Base-by-base conservation (phyloP, 495 filamentous ascomycete species). In the Penicillium pancosmium region DNA sequence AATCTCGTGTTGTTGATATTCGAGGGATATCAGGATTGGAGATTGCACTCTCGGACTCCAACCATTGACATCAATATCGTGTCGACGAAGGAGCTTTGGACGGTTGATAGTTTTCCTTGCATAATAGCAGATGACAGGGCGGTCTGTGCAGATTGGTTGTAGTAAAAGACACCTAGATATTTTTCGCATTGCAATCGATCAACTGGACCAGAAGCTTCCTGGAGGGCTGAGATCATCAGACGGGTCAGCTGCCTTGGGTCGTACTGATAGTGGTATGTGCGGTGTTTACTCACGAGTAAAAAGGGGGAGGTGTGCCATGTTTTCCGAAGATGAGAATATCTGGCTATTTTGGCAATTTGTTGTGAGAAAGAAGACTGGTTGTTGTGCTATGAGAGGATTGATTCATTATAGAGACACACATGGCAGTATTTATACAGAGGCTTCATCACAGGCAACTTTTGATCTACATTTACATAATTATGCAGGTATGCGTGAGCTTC, bases 1-100 rank as follows among this genome's bases (percentile, higher is more conserved):
- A 27, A 56, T 56, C 33, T 56, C 46, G 38, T 50, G 11, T 36
- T 56, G 54, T 50, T 18, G 46, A 27, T 49, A 56, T 56, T 56
- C 46, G 31, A 56, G n/a, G 16, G 55, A 46, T 34, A 56, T 44
- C 18, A 56, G 34, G 16, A 56, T 31, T 15, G 55, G 55, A 18
- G 35, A 19, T 31, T 56, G 55, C 12, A 12, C 0, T 54, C 43
- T 54, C 27, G 9, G 52, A 33, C 31, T 35, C 19, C 31, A 4
- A 7, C 21, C 43, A 13, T 43, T 25, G 52, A 54, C 3, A 23
- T 44, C 21, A 33, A 46, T 54, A 9, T 54, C 52, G 18, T n/a
- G 27, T 13, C 12, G 51, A 10, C 52, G 11, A 41, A 54, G 36
- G 6, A 54, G 38, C 21, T 54, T 21, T 18, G 19, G 16, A 44